Evolutionary conservation across 495 filamentous ascomycete species (phyloP).

Genomic region (Aspergillus leporis): DNA sequence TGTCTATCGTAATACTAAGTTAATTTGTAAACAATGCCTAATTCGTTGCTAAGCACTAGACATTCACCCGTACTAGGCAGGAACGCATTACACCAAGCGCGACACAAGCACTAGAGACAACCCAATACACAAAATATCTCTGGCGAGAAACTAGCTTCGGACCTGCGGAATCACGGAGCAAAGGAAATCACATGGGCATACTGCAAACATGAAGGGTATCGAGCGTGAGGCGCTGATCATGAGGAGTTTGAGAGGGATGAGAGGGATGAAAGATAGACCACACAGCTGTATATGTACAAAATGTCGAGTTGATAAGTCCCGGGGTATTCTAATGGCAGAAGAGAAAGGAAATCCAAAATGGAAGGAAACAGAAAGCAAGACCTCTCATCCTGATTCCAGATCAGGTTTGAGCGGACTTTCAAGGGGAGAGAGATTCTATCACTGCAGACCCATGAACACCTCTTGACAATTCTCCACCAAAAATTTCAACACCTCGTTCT

Average conservation of each 20-base stretch:
- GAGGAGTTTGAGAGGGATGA: background rate
- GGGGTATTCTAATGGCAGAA: conserved; percentile 15
- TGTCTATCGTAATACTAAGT: background rate
- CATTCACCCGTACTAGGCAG: conserved; percentile 11
- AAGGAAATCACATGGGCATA: conserved; percentile 15
- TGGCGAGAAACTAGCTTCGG: conserved; percentile 27
- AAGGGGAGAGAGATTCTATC: conserved; percentile 13
- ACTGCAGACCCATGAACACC: conserved; percentile 62
- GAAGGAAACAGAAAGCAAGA: conserved; percentile 5
- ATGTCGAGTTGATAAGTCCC: conserved; percentile 12
- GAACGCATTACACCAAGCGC: background rate
- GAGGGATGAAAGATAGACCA: conserved; percentile 2
- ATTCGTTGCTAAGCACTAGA: conserved; percentile 1
- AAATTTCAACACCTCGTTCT: conserved; percentile 87
- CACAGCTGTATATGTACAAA: conserved; percentile 25
- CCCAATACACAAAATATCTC: background rate
- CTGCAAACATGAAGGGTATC: conserved; percentile 27
- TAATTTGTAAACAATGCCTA: background rate
- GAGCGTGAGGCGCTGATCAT: conserved; percentile 24
- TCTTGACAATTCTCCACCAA: conserved; percentile 81
- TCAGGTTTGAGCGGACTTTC: conserved; percentile 9
- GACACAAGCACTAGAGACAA: background rate
- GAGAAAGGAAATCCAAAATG: conserved; percentile 7
- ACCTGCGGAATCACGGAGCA: conserved; percentile 27
- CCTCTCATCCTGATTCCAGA: conserved; percentile 9